Conservation (phyloP, 257 asterid genomes). For the Capsicum rhomboideum region DNA sequence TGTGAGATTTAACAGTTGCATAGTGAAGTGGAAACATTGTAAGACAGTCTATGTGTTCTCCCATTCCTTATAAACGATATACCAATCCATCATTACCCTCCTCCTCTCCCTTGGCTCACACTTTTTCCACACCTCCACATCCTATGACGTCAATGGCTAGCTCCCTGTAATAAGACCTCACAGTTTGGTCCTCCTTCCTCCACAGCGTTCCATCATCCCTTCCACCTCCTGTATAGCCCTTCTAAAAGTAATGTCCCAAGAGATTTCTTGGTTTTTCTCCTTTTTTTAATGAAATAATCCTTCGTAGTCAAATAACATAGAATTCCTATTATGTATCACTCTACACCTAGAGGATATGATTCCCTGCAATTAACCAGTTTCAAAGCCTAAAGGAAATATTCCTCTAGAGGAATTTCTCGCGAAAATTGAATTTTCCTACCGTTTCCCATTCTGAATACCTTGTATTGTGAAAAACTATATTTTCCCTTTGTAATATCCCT, state of each 20-base stretch:
- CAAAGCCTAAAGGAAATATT: background rate
- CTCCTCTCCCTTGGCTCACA: too few species aligned
- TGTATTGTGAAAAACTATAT: background rate
- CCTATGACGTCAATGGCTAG: too few species aligned
- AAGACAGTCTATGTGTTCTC: too few species aligned
- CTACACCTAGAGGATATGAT: background rate
- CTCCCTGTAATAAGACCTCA: background rate
- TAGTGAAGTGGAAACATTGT: too few species aligned
- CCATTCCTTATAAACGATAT: too few species aligned
- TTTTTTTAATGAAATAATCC: background rate
- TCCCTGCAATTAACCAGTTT: background rate
- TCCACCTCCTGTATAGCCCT: background rate
- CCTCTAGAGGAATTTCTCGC: background rate
- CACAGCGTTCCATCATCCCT: background rate
- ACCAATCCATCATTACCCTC: too few species aligned
- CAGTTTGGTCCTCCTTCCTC: background rate
- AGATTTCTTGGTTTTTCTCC: background rate
- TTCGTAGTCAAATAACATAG: background rate
- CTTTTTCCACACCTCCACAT: too few species aligned
- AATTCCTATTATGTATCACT: background rate
- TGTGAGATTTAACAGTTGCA: too few species aligned
- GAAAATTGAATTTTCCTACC: background rate
- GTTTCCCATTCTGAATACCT: background rate
- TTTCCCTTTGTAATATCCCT: background rate
- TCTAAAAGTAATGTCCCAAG: background rate